Conservation (phyloP, 805 yeast genomes). For the Cyberlindnera japonica region DNA sequence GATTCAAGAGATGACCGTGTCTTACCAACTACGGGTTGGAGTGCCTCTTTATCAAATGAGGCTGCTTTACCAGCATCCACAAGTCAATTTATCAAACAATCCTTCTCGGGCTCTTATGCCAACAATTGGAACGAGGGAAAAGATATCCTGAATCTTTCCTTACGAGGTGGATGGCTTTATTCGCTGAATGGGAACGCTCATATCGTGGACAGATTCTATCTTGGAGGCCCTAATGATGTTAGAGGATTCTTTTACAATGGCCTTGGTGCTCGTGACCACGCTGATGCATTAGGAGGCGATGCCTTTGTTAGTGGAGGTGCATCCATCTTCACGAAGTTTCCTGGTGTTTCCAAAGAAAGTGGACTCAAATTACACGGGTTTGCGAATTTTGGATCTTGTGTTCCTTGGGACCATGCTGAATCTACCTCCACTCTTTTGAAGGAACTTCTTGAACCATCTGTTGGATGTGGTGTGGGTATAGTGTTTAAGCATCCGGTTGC, state of each 20-base stretch:
- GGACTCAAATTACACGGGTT: conserved; percentile 63
- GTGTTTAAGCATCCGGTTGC: conserved; percentile 62
- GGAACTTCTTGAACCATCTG: conserved; percentile 41
- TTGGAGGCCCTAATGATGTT: conserved; percentile 76
- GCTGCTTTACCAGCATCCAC: conserved; percentile 30
- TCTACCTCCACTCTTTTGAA: conserved; percentile 22
- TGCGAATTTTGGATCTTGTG: conserved; percentile 60
- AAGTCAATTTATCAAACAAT: conserved; percentile 33
- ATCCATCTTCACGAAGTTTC: conserved; percentile 58
- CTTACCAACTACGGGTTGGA: conserved; percentile 44
- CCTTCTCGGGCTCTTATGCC: conserved; percentile 33
- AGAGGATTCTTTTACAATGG: conserved; percentile 67
- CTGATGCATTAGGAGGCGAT: conserved; percentile 67
- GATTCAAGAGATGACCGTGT: conserved; percentile 41
- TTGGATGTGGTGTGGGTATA: conserved; percentile 57
- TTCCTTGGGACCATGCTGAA: conserved; percentile 34
- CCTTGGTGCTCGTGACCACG: conserved; percentile 55
- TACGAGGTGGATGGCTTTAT: conserved; percentile 54
- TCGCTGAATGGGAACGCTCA: conserved; percentile 41
- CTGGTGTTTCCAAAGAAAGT: conserved; percentile 43
- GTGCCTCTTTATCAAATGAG: conserved; percentile 41
- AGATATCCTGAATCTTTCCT: conserved; percentile 46
- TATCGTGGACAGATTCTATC: conserved; percentile 73
- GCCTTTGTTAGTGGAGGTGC: conserved; percentile 52
- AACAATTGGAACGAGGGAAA: conserved; percentile 29